Conservation (phyloP, 202 grass and related monocot species). For the Musa balbisiana region DNA sequence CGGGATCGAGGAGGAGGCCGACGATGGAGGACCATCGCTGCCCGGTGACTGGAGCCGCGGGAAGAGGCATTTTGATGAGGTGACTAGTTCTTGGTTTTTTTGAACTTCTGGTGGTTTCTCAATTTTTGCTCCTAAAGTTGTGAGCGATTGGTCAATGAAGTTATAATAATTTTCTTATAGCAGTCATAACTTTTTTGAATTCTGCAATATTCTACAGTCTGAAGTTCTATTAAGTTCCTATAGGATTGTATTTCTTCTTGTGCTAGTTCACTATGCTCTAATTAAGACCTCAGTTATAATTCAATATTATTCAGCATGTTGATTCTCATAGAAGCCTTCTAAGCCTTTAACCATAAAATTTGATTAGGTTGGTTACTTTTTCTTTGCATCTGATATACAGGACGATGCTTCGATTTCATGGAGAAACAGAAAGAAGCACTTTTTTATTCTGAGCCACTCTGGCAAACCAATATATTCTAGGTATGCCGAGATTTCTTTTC, state of each 20-base stretch:
- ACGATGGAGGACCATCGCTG: neutral
- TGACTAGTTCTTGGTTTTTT: neutral
- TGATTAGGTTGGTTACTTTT: conserved; percentile 11
- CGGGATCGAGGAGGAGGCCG: conserved; percentile 36
- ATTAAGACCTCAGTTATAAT: neutral
- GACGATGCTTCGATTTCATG: conserved; percentile 83
- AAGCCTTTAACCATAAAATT: neutral
- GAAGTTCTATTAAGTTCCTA: neutral
- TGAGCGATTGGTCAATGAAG: too few relatives aligned
- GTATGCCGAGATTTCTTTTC: conserved; percentile 16
- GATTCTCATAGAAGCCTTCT: neutral
- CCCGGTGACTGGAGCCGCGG: conserved; percentile 44
- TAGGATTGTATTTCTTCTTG: neutral
- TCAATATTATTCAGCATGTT: neutral
- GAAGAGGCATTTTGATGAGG: conserved; percentile 74
- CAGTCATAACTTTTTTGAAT: too few relatives aligned
- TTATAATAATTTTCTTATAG: too few relatives aligned
- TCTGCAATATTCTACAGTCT: too few relatives aligned
- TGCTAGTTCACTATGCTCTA: too few relatives aligned
- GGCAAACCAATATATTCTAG: conserved; percentile 97
- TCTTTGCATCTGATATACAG: conserved; percentile 33
- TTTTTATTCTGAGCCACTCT: conserved; percentile 89
- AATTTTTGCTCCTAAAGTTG: too few relatives aligned
- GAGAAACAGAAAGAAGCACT: conserved; percentile 97
- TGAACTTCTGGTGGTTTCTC: neutral